A percentile compares a stretch with the other conserved stretches of the same genome.
Evolutionary conservation across 108 stramenopile species (phyloP).

Genomic region (Nitzschia sp.): DNA sequence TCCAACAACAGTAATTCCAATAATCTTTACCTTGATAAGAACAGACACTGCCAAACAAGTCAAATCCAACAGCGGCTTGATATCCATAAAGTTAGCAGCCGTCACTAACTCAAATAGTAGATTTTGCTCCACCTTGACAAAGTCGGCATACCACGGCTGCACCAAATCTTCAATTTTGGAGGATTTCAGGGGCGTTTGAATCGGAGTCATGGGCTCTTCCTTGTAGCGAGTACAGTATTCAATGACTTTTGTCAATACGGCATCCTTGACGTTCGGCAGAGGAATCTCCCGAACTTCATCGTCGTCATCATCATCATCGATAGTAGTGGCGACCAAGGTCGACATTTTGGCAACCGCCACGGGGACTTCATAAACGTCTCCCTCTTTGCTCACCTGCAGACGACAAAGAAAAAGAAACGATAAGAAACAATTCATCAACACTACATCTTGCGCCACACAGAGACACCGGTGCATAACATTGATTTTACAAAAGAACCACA

Average conservation of each 20-base stretch:
- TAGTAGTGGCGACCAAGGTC: slow-evolving; percentile 87
- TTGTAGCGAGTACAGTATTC: slow-evolving; percentile 95
- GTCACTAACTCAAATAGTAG: slow-evolving; percentile 83
- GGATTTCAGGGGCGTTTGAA: slow-evolving; percentile 96
- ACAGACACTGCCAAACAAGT: slow-evolving; percentile 73
- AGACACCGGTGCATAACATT: neutral
- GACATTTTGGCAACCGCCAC: slow-evolving; percentile 90
- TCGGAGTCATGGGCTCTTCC: slow-evolving; percentile 91
- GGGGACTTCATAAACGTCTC: slow-evolving; percentile 90
- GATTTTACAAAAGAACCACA: neutral
- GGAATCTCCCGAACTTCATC: slow-evolving; percentile 92
- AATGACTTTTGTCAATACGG: slow-evolving; percentile 95
- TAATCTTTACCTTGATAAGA: slow-evolving; percentile 60
- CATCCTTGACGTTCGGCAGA: slow-evolving; percentile 92
- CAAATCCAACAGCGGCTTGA: slow-evolving; percentile 83
- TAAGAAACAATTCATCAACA: neutral
- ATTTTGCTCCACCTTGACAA: slow-evolving; percentile 75
- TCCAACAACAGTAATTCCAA: no score
- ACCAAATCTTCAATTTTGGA: slow-evolving; percentile 93
- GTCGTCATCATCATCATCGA: slow-evolving; percentile 85
- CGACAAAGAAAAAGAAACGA: neutral
- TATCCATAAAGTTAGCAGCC: slow-evolving; percentile 86
- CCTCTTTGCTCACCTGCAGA: slow-evolving; percentile 87
- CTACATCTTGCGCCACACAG: no score
- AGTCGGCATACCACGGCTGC: slow-evolving; percentile 96